Base-by-base conservation (phyloP, 441 rosid species). In the Euphorbia celastroides region DNA sequence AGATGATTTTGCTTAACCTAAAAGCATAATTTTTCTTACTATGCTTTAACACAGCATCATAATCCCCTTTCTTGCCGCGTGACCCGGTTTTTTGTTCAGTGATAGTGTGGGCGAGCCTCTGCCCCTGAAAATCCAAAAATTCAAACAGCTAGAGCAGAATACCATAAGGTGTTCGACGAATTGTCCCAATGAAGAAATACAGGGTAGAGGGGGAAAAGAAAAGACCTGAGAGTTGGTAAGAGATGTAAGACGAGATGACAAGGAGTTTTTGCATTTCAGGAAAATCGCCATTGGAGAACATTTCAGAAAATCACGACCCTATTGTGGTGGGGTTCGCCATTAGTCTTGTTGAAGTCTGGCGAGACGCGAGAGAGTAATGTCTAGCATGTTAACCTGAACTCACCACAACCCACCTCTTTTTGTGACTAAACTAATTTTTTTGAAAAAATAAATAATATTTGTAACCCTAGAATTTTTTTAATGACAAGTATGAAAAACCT, bases 151-250 rank as follows among this genome's bases (percentile, higher is more conserved):
- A n/a, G n/a, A n/a, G n/a, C n/a, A n/a, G n/a, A n/a, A 65, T 5
- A 44, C 55, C 31, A 73, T 67, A 54, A 63, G 68, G 63, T 74
- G 86, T 79, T 86, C 72, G 90, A 85, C n/a, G 66, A 91, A 84
- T n/a, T n/a, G n/a, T n/a, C n/a, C n/a, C n/a, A n/a, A n/a, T n/a
- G n/a, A n/a, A n/a, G 70, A 67, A 14, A 48, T 14, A 34, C 17
- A 0, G 23, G 16, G 17, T 23, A 9, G 4, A 27, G 19, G 16
- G 36, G 61, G 54, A 61, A 61, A 56, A 69, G 11, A 36, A 68
- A 50, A 31, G 32, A 86, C 96, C 94, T 79, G 84, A 31, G 76
- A 75, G 67, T 63, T 57, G 28, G 75, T 13, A 23, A 87, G 67
- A 42, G 83, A 68, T 70, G 75, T 80, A 74, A 87, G 77, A 13